Percentiles rank a stretch among this genome's conserved stretches.
Conservation (phyloP, 176 grass and related monocot genomes). For the Hsuehochloa calcarea region DNA sequence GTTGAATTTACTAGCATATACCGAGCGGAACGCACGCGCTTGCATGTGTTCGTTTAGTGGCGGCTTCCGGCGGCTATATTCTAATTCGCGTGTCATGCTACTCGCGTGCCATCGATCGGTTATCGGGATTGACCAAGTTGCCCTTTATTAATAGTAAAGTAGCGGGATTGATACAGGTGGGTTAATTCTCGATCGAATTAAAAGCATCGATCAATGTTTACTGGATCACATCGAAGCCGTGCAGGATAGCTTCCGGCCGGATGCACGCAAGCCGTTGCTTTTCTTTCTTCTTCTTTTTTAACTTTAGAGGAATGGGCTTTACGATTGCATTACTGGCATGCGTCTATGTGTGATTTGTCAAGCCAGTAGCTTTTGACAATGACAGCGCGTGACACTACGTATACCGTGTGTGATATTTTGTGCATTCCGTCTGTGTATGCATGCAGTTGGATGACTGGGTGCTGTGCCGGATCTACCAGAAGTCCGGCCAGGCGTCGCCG, state of each 20-base stretch:
- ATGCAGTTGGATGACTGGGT: slow-evolving; percentile 92
- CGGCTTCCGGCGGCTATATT: background rate
- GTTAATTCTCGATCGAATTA: background rate
- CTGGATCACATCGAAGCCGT: background rate
- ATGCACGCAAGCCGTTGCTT: background rate
- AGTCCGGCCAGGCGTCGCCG: slow-evolving; percentile 49
- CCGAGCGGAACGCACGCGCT: background rate
- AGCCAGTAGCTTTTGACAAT: slow-evolving; percentile 26
- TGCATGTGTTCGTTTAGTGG: background rate
- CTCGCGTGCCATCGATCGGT: background rate
- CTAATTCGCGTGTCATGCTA: slow-evolving; percentile 26
- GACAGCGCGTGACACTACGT: background rate
- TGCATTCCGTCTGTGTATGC: background rate
- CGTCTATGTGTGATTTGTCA: background rate
- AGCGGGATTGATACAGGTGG: too few relatives aligned
- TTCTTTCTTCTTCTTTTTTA: background rate
- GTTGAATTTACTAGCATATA: background rate
- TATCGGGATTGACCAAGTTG: background rate
- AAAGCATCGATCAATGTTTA: background rate
- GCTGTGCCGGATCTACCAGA: slow-evolving; percentile 93
- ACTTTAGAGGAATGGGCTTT: background rate
- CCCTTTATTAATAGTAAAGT: background rate
- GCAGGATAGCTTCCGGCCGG: background rate
- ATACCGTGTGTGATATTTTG: background rate
- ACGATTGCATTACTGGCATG: background rate